Base-by-base conservation (phyloP, 2,329 filamentous ascomycete species). In the Macrophomina phaseolina region DNA sequence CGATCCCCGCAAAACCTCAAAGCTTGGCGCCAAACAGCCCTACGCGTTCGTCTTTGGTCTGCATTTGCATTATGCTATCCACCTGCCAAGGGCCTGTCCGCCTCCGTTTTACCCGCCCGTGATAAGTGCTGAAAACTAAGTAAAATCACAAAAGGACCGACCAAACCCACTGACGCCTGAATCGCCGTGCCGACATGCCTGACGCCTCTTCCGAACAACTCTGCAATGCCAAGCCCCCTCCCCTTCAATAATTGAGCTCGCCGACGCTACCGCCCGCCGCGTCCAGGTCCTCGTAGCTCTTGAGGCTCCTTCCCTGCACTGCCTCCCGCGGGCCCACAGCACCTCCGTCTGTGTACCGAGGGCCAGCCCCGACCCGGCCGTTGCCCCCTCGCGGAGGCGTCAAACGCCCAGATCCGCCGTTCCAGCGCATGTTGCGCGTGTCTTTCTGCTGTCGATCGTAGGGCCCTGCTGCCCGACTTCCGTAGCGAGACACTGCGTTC, bases 221-320 rank as follows among this genome's bases (percentile, higher is more conserved):
- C 38, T 23, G 9, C 23, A 23, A 40, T 40, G 32, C 55, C 53
- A 64, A 23, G 7, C 58, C 40, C 71, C 23, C 23, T 3, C 3
- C 23, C 23, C 23, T 23, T 76, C 85, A 98, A 76, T 98, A 98
- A 80, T 98, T 96, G 74, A 98, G 82, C 81, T 97, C 94, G 34
- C 92, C 91, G 48, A 90, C 89, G 48, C 90, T 92, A 62, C 79
- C 78, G 46, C 79, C 80, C 62, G 81, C 82, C n/a, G 96, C 94
- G 81, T 99, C 95, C 30, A 99, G 83, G 76, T 99, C 95, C 79
- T 99, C 96, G 76, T 99, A 99, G 78, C 93, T 97, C 85, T 97
- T 97, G 70, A 99, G 82, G 68, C 92, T 97, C 67, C 95, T 88
- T 5, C 95, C 95, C 71, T 96, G 92, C 0, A 97, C 93, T 11